Conservation (phyloP, 495 filamentous ascomycete genomes). For the Hypoxylon rickii region DNA sequence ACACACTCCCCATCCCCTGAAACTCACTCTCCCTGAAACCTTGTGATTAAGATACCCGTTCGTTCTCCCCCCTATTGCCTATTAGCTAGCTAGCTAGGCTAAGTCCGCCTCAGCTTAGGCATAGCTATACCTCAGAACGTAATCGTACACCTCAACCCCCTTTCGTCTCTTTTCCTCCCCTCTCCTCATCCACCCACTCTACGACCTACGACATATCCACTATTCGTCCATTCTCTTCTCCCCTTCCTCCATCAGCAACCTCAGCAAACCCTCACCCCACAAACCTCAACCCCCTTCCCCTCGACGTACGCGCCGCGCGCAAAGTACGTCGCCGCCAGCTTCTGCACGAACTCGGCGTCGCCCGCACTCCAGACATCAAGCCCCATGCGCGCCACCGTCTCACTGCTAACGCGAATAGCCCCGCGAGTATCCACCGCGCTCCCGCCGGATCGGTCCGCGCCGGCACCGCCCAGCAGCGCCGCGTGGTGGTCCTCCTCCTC, state of each 20-base stretch:
- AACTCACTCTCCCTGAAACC: not conserved
- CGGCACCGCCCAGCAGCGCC: conserved; percentile 29
- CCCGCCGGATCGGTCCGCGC: conserved; percentile 40
- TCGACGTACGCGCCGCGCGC: conserved; percentile 69
- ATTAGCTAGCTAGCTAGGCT: not conserved
- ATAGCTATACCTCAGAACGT: no score
- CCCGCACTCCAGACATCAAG: conserved; percentile 83
- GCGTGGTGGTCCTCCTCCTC: conserved; percentile 23
- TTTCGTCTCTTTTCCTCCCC: not conserved
- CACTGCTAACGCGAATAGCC: conserved; percentile 62
- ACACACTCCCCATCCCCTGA: no score
- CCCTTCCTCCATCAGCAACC: not conserved
- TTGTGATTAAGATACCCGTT: not conserved
- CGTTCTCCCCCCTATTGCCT: not conserved
- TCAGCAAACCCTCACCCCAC: conserved; percentile 78
- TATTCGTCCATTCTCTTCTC: not conserved
- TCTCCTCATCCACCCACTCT: not conserved
- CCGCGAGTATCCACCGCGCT: no score
- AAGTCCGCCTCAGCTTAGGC: no score
- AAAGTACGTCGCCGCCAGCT: conserved; percentile 73
- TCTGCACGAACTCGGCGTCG: conserved; percentile 74
- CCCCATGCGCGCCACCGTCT: conserved; percentile 79
- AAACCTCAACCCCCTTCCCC: conserved; percentile 75
- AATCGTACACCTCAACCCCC: not conserved
- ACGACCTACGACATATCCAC: not conserved